Evolutionary conservation across 1,284 basidiomycete genomes (phyloP).

Genomic region (Fomitopsis schrenkii): DNA sequence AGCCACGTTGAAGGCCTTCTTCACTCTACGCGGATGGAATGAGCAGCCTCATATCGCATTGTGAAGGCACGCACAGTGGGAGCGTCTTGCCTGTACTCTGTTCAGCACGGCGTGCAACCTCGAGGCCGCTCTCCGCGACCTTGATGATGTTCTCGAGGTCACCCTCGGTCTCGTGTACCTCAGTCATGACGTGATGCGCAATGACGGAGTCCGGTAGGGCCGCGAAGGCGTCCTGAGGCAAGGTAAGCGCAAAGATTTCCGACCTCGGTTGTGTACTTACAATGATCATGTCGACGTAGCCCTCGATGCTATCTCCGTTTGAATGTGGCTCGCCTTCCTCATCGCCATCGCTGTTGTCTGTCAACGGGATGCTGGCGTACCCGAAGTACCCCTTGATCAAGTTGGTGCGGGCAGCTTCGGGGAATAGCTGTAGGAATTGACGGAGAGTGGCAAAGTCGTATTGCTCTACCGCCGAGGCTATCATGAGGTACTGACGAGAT

Average conservation of each 20-base stretch:
- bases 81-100: slow-evolving; percentile 56
- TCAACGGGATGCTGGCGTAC: slow-evolving; percentile 50
- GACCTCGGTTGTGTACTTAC: slow-evolving; percentile 30
- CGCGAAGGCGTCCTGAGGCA: slow-evolving; percentile 54
- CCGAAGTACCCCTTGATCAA: slow-evolving; percentile 70
- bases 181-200: slow-evolving; percentile 66
- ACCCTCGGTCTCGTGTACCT: slow-evolving; percentile 70
- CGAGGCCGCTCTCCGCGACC: slow-evolving; percentile 67
- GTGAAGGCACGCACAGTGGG: slow-evolving; percentile 35
- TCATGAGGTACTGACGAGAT: not conserved
- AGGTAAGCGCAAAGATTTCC: not conserved
- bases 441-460: slow-evolving; percentile 64
- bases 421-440: slow-evolving; percentile 70
- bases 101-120: slow-evolving; percentile 55
- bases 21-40: slow-evolving; percentile 38
- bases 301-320: slow-evolving; percentile 34
- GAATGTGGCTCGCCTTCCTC: slow-evolving; percentile 24
- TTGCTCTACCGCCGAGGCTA: slow-evolving; percentile 38
- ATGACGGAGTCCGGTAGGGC: slow-evolving; percentile 61
- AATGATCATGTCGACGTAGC: slow-evolving; percentile 48
- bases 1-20: slow-evolving; percentile 58
- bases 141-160: slow-evolving; percentile 79
- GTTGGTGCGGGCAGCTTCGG: slow-evolving; percentile 48
- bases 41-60: slow-evolving; percentile 3
- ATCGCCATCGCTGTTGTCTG: slow-evolving; percentile 37